Conservation (phyloP, 768 basidiomycete genomes). For the Pisolithus microcarpus region DNA sequence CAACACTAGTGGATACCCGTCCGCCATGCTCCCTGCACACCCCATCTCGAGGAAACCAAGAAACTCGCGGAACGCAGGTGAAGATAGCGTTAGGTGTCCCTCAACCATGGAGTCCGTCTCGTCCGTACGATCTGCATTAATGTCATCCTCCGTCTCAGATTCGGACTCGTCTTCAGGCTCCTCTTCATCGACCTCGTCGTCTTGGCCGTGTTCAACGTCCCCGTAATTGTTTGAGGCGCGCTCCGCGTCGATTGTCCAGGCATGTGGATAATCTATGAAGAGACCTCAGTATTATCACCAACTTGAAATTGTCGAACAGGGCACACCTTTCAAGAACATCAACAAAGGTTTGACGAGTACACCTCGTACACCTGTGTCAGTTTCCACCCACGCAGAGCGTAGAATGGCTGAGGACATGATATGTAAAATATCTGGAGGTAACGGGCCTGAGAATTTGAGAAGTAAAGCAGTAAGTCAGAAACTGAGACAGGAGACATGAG, state of each 20-base stretch:
- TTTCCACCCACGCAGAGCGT: conserved; percentile 66
- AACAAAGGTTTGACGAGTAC: conserved; percentile 67
- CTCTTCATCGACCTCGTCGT: conserved; percentile 15
- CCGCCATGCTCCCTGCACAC: conserved; percentile 17
- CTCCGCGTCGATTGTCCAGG: conserved; percentile 43
- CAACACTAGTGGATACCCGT: conserved; percentile 38
- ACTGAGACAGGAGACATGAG: conserved; percentile 9
- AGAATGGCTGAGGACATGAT: conserved; percentile 52
- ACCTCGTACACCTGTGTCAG: conserved; percentile 59
- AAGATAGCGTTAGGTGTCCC: conserved; percentile 13
- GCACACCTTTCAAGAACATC: conserved; percentile 62
- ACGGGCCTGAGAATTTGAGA: conserved; percentile 11
- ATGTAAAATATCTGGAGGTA: conserved; percentile 30
- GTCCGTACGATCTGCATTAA: conserved; percentile 27
- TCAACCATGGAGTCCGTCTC: conserved; percentile 26
- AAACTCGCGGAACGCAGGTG: conserved; percentile 62
- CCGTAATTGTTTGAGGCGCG: conserved; percentile 9
- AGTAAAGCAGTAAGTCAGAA: conserved; percentile 13
- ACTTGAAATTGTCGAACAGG: neutral
- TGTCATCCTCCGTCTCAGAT: conserved; percentile 14
- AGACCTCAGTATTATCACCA: neutral
- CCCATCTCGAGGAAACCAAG: conserved; percentile 61
- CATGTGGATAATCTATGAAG: conserved; percentile 50
- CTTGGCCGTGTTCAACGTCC: conserved; percentile 28
- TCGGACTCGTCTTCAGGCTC: conserved; percentile 30